These are phyloP conservation scores for Moringa oleifera DNA, from an alignment of 345 rosid species.

Conservation along the genomic window DNA sequence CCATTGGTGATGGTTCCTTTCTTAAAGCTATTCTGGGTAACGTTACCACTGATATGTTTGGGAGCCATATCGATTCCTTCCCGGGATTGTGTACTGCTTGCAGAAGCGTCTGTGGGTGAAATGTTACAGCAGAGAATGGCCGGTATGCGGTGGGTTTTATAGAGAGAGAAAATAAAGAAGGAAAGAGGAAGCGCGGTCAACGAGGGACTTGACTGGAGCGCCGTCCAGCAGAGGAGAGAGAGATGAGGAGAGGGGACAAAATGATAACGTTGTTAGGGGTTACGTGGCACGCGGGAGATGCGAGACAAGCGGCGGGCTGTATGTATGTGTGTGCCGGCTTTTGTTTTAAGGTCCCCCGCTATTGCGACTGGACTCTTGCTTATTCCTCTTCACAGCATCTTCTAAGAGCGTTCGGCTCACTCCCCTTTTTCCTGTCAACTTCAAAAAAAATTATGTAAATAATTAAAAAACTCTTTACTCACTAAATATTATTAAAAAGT, in stretches of 20 bases:
- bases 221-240: conserved; percentile 24
- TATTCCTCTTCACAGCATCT: conserved; percentile 11
- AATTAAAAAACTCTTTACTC: no score
- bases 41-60: conserved; percentile 6
- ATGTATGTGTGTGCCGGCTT: conserved; percentile 32
- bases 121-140: background rate
- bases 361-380: conserved; percentile 29
- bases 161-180: background rate
- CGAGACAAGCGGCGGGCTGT: conserved; percentile 32
- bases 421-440: conserved; percentile 4
- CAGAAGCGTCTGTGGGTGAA: background rate
- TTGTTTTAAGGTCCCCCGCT: conserved; percentile 29
- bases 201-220: conserved; percentile 35
- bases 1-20: background rate
- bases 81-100: background rate
- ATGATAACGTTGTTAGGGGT: conserved; percentile 23
- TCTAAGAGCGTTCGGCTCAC: conserved; percentile 13
- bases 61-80: conserved; percentile 27
- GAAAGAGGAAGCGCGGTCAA: conserved; percentile 23
- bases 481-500: no score
- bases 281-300: conserved; percentile 48
- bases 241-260: conserved; percentile 16
- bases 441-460: no score
- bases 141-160: conserved; percentile 3
- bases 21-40: background rate